Evolutionary conservation across 345 rosid genomes (phyloP), one percentile per base, ranked within the genome.

Genomic region (Nephelium lappaceum): DNA sequence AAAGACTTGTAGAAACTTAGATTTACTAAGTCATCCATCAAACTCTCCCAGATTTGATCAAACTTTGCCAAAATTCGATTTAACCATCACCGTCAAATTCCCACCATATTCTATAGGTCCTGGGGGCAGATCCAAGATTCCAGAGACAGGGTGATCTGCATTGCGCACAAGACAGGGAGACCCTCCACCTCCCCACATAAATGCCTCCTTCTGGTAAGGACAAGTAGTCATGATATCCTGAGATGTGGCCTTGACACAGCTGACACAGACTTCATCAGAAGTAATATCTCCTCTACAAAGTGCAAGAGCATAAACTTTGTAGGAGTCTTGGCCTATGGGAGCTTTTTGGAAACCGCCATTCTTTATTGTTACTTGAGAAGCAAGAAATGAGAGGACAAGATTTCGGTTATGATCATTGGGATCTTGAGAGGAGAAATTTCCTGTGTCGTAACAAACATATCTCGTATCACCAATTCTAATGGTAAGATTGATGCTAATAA

Each of bases 101-200:
- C 47, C 10, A 43, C 47, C 47, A 11, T 43, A 43, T 7, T 43
- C 11, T 43, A 6, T 43, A 6, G 11, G 8, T 0, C 10, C 2
- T 43, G 11, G 47, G 47, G 47, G 11, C 47, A 43, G 47, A 43
- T 78, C 81, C 77, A 24, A 18, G 6, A n/a, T 1, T 1, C 82
- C 79, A 6, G 66, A 66, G 62, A 85, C 69, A 1, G 79, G 49
- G 25, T 58, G 39, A 63, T 88, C 83, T 19, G 91, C 62, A 63
- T 88, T 87, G n/a, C 87, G 84, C 4, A 84, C 61, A 83, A 83
- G 75, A 60, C 91, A 1, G 25, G 81, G 39, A 62, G 67, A 36
- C 11, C 14, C 60, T 53, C 15, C 27, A 1, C 36, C 83, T 36
- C 63, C 76, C 84, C 86, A 83, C 49, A 74, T 27, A 5, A 86